Base-by-base conservation (phyloP, 805 yeast genomes). In the Vanderwaltozyma verrucispora region DNA sequence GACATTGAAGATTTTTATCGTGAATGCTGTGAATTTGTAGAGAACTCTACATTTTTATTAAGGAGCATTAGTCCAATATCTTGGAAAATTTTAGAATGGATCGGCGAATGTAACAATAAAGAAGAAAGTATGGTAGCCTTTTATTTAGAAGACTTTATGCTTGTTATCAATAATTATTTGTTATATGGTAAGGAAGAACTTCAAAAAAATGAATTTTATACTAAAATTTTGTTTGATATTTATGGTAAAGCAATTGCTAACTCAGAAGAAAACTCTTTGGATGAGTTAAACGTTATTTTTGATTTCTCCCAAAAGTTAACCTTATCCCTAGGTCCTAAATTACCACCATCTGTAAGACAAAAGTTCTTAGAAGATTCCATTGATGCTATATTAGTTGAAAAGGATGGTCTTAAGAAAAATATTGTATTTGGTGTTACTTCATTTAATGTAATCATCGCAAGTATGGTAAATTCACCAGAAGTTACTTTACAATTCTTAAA, bases 21-120 rank as follows among this genome's bases (percentile, higher is more conserved):
- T 28, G 95, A 86, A 54, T 68, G 75, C 30, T 74, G 86, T 54
- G 94, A 84, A 43, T 65, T 92, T 51, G 75, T 84, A 34, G 80
- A 78, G 37, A 77, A 76, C 47, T 74, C 77, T 43, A 74, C 84
- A 16, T 74, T 79, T 54, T 56, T 77, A 40, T 60, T 76, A 8
- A 70, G 82, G 54, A 49, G 57, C 14, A 73, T 82, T 15, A 74
- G 86, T 2, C 81, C 83, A 6, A 60, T 67, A 24, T 76, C 87
- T 67, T 89, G 96, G 96, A 67, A 68, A 38, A 60, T 79, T 33
- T 77, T 86, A 47, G 74, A 69, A 36, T 59, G 83, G 57, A 65
- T 64, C 36, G 51, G 59, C 4, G 54, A 56, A 37, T 47, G 55
- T 37, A 55, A 53, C 35, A 44, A 51, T 28, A 46, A 56, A 32